phyloP scores from a whole-genome alignment of 2,329 filamentous ascomycete species.

The Phyllosticta citriasiana region DNA sequence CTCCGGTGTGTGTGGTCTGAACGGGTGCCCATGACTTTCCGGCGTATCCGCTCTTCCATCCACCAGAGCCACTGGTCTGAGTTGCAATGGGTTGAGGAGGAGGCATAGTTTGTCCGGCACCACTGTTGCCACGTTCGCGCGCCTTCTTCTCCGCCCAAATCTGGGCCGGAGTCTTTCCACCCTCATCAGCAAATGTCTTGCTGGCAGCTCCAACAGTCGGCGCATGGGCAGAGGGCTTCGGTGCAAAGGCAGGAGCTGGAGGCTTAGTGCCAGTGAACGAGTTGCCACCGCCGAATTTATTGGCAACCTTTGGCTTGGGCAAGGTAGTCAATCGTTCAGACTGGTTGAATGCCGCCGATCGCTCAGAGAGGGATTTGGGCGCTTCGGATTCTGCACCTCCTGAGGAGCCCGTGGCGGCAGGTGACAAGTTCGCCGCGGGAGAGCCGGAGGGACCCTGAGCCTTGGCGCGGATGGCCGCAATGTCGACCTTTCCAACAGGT shows the following conservation, averaged over 20 bases:
- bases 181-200: constrained; percentile 87
- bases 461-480: constrained; percentile 80
- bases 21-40: constrained; percentile 88
- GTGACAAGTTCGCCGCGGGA: constrained; percentile 30
- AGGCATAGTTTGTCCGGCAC: constrained; percentile 40
- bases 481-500: constrained; percentile 92
- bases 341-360: constrained; percentile 62
- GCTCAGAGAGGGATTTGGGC: constrained; percentile 60
- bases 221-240: constrained; percentile 49
- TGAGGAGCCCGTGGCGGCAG: constrained; percentile 33
- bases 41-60: constrained; percentile 82
- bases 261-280: constrained; percentile 83
- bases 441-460: constrained; percentile 53
- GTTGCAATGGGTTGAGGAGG: constrained; percentile 25
- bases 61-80: constrained; percentile 61
- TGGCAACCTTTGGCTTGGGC: constrained; percentile 90
- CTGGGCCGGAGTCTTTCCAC: constrained; percentile 93
- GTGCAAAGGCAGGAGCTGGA: constrained; percentile 61
- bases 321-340: constrained; percentile 76
- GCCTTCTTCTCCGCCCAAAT: constrained; percentile 98
- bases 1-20: constrained; percentile 59
- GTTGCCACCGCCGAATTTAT: constrained; percentile 66
- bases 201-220: constrained; percentile 69
- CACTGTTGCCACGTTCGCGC: constrained; percentile 53
- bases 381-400: constrained; percentile 36